These are phyloP conservation scores for Verticillium klebahnii DNA, from an alignment of 2,329 filamentous ascomycete species.

Conservation along the genomic window DNA sequence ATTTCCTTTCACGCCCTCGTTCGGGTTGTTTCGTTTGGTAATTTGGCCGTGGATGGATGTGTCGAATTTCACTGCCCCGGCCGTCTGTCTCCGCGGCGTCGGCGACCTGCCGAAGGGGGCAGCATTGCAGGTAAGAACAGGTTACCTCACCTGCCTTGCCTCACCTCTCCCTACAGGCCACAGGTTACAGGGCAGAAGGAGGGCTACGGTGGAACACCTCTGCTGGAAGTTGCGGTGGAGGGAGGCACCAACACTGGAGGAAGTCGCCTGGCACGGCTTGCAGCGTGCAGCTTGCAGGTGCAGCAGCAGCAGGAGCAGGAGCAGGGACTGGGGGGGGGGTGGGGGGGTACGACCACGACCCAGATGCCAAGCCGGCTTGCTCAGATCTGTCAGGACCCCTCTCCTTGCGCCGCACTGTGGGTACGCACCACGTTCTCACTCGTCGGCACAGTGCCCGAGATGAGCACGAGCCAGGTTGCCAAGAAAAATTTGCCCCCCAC, in stretches of 20 bases:
- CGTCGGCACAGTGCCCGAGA: background rate
- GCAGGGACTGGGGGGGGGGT: background rate
- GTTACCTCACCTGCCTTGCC: no score
- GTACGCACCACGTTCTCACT: background rate
- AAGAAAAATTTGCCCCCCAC: background rate
- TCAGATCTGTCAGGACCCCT: background rate
- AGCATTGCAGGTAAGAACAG: no score
- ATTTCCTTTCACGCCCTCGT: background rate
- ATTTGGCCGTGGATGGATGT: no score
- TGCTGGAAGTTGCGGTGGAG: background rate
- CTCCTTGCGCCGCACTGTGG: background rate
- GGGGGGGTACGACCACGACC: background rate
- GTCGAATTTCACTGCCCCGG: background rate
- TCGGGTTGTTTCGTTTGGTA: no score
- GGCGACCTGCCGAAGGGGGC: background rate
- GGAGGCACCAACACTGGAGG: background rate
- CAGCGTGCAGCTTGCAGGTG: background rate
- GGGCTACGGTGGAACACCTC: background rate
- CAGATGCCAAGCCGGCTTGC: background rate
- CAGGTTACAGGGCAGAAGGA: background rate
- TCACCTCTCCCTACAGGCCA: background rate
- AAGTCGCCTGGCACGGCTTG: background rate
- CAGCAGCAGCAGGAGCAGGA: background rate
- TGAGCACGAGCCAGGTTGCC: background rate
- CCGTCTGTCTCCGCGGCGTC: background rate